These are phyloP conservation scores for Dalechampia spathulata DNA, from an alignment of 441 rosid species.

Conservation along the genomic window DNA sequence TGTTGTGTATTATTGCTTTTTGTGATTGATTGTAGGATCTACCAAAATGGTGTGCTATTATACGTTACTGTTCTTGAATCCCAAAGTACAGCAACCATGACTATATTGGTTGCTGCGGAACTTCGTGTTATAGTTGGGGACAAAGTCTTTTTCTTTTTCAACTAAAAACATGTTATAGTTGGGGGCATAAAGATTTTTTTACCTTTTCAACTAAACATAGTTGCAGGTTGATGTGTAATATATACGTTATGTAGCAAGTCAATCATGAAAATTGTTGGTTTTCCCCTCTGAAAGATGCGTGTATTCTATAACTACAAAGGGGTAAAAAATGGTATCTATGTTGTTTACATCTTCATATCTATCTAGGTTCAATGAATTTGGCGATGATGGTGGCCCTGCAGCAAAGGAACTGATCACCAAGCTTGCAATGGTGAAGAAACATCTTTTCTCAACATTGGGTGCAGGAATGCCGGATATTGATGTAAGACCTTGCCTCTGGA, in stretches of 20 bases:
- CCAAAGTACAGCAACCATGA: not conserved
- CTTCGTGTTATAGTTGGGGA: not conserved
- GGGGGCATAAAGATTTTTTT: no score
- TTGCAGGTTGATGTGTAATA: not conserved
- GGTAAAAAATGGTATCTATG: not conserved
- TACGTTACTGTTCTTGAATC: not conserved
- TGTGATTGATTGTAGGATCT: no score
- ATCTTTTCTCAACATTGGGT: conserved; percentile 19
- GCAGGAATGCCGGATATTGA: conserved; percentile 24
- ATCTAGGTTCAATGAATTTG: conserved; percentile 37
- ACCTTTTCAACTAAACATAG: no score
- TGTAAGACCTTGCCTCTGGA: conserved; percentile 15
- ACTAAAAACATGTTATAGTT: no score
- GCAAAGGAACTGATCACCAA: conserved; percentile 28
- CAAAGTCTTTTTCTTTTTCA: not conserved
- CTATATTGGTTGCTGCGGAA: not conserved
- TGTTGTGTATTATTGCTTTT: no score
- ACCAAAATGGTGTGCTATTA: not conserved
- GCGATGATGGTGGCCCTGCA: conserved; percentile 37
- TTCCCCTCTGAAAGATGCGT: no score
- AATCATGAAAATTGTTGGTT: not conserved
- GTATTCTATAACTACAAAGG: no score
- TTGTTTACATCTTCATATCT: not conserved
- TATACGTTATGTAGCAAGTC: not conserved
- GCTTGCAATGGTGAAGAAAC: conserved; percentile 20